Percentiles rank a stretch among this genome's conserved stretches.
Conservation (phyloP, 2,329 filamentous ascomycete species). For the Sclerotiophoma versabilis region DNA sequence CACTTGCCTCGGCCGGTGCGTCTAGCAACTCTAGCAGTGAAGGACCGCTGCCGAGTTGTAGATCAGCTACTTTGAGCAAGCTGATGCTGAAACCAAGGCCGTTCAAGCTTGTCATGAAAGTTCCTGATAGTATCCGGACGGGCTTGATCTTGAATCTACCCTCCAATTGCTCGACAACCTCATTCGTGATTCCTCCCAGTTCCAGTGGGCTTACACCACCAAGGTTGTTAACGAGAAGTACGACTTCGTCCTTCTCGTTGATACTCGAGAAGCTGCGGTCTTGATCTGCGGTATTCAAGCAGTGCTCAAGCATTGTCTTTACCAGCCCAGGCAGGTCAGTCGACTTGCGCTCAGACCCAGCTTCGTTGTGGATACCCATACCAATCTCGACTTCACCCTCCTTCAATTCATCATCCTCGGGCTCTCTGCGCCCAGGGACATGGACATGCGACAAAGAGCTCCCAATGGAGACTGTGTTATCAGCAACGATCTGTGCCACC, state of each 20-base stretch:
- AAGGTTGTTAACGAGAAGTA: conserved; percentile 77
- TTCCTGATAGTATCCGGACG: conserved; percentile 67
- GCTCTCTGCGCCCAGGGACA: conserved; percentile 77
- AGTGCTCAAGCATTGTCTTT: conserved; percentile 69
- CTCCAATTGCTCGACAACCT: conserved; percentile 68
- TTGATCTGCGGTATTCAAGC: conserved; percentile 67
- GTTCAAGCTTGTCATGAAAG: conserved; percentile 76
- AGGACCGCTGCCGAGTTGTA: conserved; percentile 63
- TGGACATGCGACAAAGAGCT: conserved; percentile 91
- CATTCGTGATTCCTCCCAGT: conserved; percentile 74
- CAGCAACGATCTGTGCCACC: conserved; percentile 73
- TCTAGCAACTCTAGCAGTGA: conserved; percentile 73
- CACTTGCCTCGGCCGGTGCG: conserved; percentile 70
- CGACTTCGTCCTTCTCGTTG: conserved; percentile 66
- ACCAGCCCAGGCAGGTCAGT: conserved; percentile 54
- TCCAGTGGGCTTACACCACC: conserved; percentile 77
- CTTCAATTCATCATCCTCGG: conserved; percentile 65
- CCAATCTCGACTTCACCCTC: conserved; percentile 70
- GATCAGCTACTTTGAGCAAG: conserved; percentile 68
- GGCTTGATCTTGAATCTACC: conserved; percentile 66
- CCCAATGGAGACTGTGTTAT: conserved; percentile 84
- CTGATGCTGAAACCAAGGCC: conserved; percentile 75
- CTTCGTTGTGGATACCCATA: conserved; percentile 79
- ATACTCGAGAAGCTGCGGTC: conserved; percentile 75
- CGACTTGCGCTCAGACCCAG: conserved; percentile 52